phyloP scores from a whole-genome alignment of 1,284 basidiomycete genomes.

The Rhodotorula sp. region DNA sequence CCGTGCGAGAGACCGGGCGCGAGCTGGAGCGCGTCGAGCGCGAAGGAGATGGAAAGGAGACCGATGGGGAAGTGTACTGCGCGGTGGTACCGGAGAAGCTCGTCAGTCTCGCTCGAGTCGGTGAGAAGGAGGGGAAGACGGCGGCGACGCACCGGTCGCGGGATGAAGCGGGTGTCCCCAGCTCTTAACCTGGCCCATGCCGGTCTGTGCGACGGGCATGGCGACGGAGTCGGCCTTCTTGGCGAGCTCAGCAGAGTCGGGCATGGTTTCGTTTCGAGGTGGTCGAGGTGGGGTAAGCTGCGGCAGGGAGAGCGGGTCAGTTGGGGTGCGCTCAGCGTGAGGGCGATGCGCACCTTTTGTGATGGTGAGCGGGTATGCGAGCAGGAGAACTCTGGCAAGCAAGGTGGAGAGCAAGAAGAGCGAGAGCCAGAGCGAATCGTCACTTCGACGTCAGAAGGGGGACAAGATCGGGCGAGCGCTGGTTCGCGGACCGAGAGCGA shows the following conservation, averaged over 20 bases:
- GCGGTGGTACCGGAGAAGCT: too few species aligned
- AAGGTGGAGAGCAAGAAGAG: too few species aligned
- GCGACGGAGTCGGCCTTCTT: conserved; percentile 2
- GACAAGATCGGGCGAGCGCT: too few species aligned
- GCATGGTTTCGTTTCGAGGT: background rate
- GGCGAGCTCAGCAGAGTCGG: conserved; percentile 5
- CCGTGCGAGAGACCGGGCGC: conserved; percentile 39
- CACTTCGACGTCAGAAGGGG: background rate
- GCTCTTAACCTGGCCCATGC: conserved; percentile 8
- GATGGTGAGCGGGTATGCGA: background rate
- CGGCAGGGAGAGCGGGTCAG: background rate
- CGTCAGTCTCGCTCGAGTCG: background rate
- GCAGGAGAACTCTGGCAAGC: background rate
- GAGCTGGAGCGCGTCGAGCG: conserved; percentile 42
- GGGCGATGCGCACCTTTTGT: background rate
- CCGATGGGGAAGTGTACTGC: conserved; percentile 35
- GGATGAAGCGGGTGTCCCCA: conserved; percentile 29
- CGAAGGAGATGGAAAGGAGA: conserved; percentile 46
- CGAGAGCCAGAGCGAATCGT: background rate
- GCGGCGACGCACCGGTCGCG: conserved; percentile 20
- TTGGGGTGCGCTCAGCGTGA: background rate
- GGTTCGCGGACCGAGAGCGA: background rate
- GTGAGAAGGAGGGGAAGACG: too few species aligned
- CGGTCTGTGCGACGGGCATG: conserved; percentile 2
- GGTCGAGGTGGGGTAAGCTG: background rate